Evolutionary conservation across 768 basidiomycete species (phyloP), one percentile per base, ranked within the genome.

Genomic region (Suillus cothurnatus): DNA sequence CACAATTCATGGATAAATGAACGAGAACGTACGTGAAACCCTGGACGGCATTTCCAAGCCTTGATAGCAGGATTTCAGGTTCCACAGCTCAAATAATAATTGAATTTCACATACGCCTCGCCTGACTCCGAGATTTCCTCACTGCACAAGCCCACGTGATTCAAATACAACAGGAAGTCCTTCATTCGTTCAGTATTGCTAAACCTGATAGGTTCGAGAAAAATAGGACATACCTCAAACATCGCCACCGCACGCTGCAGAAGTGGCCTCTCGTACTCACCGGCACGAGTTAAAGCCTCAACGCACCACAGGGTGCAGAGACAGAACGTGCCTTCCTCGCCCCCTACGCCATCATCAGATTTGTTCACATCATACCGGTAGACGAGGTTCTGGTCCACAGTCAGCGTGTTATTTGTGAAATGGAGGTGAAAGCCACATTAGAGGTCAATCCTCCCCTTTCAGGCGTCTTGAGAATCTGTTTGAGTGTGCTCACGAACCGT

Each of bases 271-370:
- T 97, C 91, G 66, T 85, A 93, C 64, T 91, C 85, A 0, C 95
- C 95, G 0, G 92, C 95, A 12, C 96, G 85, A 0, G 94, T 93
- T 67, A 99, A 78, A 0, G 95, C 95, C 71, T 98, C 95, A 50
- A 97, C 81, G 67, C 90, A 91, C 92, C 91, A 94, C 8, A 94
- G 75, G 0, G 92, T 93, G 71, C 94, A 95, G 56, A 99, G 80
- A 66, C 93, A 94, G 78, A 98, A 97, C 0, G 93, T 95, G 2
- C 96, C 96, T 77, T 97, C 96, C 68, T 97, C 94, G 1, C 96
- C 95, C 2, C 97, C 96, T 15, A 98, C 94, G 8, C 97, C 97
- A 70, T 98, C 97, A 64, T 92, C 90, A 0, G 93, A 88, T 74
- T 92, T 92, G 31, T 76, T 79, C 15, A 92, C 89, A 73, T 99